Base-by-base conservation (phyloP, 257 asterid genomes). In the Scutellaria galericulata region DNA sequence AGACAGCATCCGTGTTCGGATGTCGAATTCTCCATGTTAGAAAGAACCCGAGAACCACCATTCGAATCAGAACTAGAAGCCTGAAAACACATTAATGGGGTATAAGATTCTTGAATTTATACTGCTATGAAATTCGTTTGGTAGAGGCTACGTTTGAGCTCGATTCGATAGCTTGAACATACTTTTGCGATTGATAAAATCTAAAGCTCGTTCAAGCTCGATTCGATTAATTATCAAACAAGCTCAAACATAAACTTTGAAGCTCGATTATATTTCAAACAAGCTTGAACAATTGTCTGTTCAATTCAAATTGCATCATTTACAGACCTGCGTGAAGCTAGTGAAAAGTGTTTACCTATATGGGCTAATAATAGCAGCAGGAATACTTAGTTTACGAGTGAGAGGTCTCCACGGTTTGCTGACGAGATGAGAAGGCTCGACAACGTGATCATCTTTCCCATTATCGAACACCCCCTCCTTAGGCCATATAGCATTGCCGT, bases 401-500 rank as follows among this genome's bases (percentile, higher is more conserved):
- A 90, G 95, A 6, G 96, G 96, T 69, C 95, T 83, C 96, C 96
- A 88, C 0, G 91, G 95, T 70, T 88, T 90, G 81, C 56, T 83
- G 74, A 80, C 75, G 55, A 84, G 80, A 59, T 83, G 91, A 41
- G 83, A 48, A 15, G 88, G 78, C 75, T 86, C 95, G 20, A 61
- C 80, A 22, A 63, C 47, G 14, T 64, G 74, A 12, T 79, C 83
- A 72, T 74, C 84, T 56, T 85, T 83, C 63, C 86, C 87, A 47
- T 85, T 74, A 8, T 77, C 83, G 70, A 79, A 82, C 40, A 75
- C 86, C 15, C 83, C 86, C 74, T 88, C 92, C 81, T 88, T 88
- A 1, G 96, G 96, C 96, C 96, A 88, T 77, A 90, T 84, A 22
- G 96, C 96, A 51, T 90, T 90, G 13, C 96, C 96, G 66, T 90